phyloP scores from a whole-genome alignment of 108 stramenopile species.

The Fragilariopsis cylindrus region DNA sequence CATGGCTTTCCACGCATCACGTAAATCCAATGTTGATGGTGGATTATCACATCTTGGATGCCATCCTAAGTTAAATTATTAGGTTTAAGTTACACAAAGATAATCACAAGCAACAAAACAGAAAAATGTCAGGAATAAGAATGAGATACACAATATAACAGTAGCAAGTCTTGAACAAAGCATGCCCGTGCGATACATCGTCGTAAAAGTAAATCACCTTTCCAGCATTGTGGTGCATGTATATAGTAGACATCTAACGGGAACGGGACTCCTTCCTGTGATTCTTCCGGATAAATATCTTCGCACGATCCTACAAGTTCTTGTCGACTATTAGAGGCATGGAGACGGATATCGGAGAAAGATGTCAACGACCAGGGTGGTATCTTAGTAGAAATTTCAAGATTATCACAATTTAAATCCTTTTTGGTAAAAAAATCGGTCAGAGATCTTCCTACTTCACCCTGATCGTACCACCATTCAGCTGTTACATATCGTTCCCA shows the following conservation, averaged over 20 bases:
- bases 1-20: slow-evolving; percentile 54
- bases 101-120: background rate
- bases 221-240: slow-evolving; percentile 49
- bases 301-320: slow-evolving; percentile 52
- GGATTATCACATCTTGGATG: slow-evolving; percentile 51
- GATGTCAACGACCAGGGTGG: slow-evolving; percentile 53
- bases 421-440: slow-evolving; percentile 24
- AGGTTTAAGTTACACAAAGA: slow-evolving; percentile 9
- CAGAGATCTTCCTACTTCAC: slow-evolving; percentile 34
- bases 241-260: slow-evolving; percentile 57
- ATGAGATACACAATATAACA: no score
- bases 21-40: slow-evolving; percentile 30
- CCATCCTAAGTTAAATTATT: slow-evolving; percentile 32
- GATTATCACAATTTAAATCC: slow-evolving; percentile 14
- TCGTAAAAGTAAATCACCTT: background rate
- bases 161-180: no score
- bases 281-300: slow-evolving; percentile 5
- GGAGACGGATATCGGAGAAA: slow-evolving; percentile 39
- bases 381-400: slow-evolving; percentile 53
- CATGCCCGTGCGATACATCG: no score
- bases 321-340: slow-evolving; percentile 36
- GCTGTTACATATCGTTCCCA: slow-evolving; percentile 2
- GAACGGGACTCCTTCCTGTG: slow-evolving; percentile 4
- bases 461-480: slow-evolving; percentile 55
- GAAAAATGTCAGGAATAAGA: no score